phyloP scores from a whole-genome alignment of 306 rosid species.

The Cajanus cajan region DNA sequence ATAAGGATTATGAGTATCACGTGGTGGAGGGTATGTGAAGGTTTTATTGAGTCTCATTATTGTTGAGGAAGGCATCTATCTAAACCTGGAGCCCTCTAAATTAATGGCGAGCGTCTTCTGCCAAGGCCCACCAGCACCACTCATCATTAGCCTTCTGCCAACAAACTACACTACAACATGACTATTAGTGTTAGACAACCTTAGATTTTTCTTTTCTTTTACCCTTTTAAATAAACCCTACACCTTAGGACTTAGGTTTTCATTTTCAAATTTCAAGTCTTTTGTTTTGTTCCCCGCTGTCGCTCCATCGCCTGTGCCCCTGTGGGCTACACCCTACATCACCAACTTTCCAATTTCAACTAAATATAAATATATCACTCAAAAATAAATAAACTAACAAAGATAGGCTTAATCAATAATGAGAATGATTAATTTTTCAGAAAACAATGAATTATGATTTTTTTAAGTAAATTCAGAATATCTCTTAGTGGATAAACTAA shows the following conservation, averaged over 20 bases:
- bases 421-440: too few relatives aligned
- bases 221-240: not conserved
- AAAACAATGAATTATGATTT: too few relatives aligned
- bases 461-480: too few relatives aligned
- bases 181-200: not conserved
- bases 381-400: not conserved
- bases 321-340: slow-evolving; percentile 29
- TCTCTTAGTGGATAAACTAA: too few relatives aligned
- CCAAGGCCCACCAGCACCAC: slow-evolving; percentile 32
- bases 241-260: not conserved
- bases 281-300: slow-evolving; percentile 36
- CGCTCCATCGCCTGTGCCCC: slow-evolving; percentile 37
- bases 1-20: slow-evolving; percentile 21
- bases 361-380: not conserved
- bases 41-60: slow-evolving; percentile 18
- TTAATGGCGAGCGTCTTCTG: slow-evolving; percentile 27
- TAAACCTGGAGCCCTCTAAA: slow-evolving; percentile 38
- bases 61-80: slow-evolving; percentile 36
- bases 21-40: slow-evolving; percentile 23
- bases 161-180: slow-evolving; percentile 35
- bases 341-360: not conserved
- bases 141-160: slow-evolving; percentile 41
- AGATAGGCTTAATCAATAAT: not conserved
- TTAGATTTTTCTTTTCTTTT: not conserved
- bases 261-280: slow-evolving; percentile 23